Base-by-base conservation (phyloP, 352 stramenopile species). In the Globisporangium cystogenes region DNA sequence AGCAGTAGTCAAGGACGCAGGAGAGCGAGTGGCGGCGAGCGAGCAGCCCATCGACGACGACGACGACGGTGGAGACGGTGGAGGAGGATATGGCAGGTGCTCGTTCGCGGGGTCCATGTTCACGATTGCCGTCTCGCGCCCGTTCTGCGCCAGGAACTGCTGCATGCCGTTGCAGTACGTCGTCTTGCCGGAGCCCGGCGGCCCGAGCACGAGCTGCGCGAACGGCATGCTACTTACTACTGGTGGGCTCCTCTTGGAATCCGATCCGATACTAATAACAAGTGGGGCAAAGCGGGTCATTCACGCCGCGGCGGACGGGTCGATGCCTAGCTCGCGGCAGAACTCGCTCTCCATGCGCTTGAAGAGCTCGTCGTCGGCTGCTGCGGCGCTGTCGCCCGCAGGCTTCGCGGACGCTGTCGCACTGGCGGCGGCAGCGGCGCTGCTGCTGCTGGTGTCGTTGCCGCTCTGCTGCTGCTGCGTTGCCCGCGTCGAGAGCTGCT, bases 91-190 rank as follows among this genome's bases (percentile, higher is more conserved):
- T 60, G 82, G 80, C 45, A 91, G 62, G 49, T 87, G 68, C 69
- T 99, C 97, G 48, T 98, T 98, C 8, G 96, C 97, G 14, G 97
- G 97, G 66, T 99, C 97, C 55, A 99, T 92, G 76, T 99, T 99
- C 27, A 95, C 86, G n/a, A 99, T 81, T 43, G 96, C 87, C 23
- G 73, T 70, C 33, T 89, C 67, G 48, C 83, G 79, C 15, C 67
- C 59, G 45, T 84, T 84, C 18, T 72, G 74, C 47, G 76, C 56
- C 39, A 96, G 62, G 60, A 96, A 96, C 67, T 99, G 77, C 78
- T 99, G 90, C 76, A 99, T 98, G 37, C 89, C 91, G 62, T 97
- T 97, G 76, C 96, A 99, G 73, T 99, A 99, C 36, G 97, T 99
- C 20, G 93, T 98, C 74, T 99, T 99, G 50, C 97, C 96, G 3